Evolutionary conservation across 257 asterid species (phyloP).

Genomic region (Solanum chmielewskii): DNA sequence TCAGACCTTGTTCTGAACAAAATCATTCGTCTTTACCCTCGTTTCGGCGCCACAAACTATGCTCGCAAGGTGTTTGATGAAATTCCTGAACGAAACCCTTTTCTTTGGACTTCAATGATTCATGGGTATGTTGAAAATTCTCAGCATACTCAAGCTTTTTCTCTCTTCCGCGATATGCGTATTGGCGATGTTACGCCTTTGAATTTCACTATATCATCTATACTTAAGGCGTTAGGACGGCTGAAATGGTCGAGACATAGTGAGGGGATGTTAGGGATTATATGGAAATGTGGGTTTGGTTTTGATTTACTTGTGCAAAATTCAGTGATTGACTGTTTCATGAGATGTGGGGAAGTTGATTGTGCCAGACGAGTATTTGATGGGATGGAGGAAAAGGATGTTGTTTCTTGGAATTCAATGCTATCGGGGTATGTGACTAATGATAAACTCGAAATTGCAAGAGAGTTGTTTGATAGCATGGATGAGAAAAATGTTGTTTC

Average conservation of each 20-base stretch:
- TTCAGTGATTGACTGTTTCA: slow-evolving; percentile 2
- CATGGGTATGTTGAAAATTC: slow-evolving; percentile 12
- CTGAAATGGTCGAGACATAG: slow-evolving; percentile 1
- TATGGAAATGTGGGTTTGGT: background rate
- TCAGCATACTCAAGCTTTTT: slow-evolving; percentile 5
- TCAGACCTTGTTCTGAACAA: background rate
- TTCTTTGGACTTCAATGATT: slow-evolving; percentile 4
- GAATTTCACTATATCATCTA: slow-evolving; percentile 6
- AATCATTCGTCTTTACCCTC: background rate
- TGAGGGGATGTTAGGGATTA: slow-evolving; percentile 5
- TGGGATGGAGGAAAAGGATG: slow-evolving; percentile 10
- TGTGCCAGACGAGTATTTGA: slow-evolving; percentile 3
- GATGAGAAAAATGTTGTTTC: background rate
- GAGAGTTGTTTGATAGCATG: background rate
- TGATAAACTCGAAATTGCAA: background rate
- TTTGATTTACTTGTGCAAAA: slow-evolving; percentile 10
- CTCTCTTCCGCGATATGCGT: background rate
- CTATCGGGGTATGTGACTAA: background rate
- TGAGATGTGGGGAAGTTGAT: slow-evolving; percentile 4
- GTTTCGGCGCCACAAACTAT: background rate
- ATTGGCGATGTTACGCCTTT: background rate
- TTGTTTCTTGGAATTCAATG: slow-evolving; percentile 12
- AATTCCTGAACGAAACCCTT: slow-evolving; percentile 6
- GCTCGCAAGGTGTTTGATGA: slow-evolving; percentile 6
- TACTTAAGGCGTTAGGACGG: slow-evolving; percentile 9